A percentile compares a stretch with the other conserved stretches of the same genome.
Conservation (phyloP, 31 red algal species). For the Odonthalia washingtoniensis region DNA sequence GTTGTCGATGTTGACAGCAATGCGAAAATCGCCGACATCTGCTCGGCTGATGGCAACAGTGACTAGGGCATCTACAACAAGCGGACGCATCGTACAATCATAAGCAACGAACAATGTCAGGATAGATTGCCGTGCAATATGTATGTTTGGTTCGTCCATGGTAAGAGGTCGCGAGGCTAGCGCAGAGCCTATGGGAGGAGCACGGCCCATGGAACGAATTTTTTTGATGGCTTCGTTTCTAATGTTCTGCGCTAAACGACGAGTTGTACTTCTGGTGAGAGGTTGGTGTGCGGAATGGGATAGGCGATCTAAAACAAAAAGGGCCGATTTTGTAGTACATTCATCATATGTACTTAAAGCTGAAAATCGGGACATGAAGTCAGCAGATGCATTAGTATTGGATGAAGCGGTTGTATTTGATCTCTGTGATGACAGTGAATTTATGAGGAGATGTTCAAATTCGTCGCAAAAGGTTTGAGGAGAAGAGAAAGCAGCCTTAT, state of each 20-base stretch:
- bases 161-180: neutral
- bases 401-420: neutral
- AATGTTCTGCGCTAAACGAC: neutral
- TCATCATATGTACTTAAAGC: constrained; percentile 11
- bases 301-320: neutral
- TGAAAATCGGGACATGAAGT: neutral
- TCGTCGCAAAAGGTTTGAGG: neutral
- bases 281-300: neutral
- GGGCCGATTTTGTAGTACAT: neutral
- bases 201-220: neutral
- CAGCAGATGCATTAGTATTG: too few relatives aligned
- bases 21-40: neutral
- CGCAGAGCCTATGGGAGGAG: neutral
- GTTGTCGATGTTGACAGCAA: neutral
- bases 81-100: neutral
- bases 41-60: neutral
- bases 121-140: neutral
- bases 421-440: neutral
- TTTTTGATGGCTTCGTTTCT: neutral
- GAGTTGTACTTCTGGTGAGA: neutral
- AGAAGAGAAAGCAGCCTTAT: neutral
- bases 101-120: neutral
- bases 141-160: neutral
- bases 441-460: neutral
- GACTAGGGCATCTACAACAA: constrained; percentile 1